These are phyloP conservation scores for Zygosaccharomyces sapae DNA, from an alignment of 1,139 yeast species.

Conservation along the genomic window DNA sequence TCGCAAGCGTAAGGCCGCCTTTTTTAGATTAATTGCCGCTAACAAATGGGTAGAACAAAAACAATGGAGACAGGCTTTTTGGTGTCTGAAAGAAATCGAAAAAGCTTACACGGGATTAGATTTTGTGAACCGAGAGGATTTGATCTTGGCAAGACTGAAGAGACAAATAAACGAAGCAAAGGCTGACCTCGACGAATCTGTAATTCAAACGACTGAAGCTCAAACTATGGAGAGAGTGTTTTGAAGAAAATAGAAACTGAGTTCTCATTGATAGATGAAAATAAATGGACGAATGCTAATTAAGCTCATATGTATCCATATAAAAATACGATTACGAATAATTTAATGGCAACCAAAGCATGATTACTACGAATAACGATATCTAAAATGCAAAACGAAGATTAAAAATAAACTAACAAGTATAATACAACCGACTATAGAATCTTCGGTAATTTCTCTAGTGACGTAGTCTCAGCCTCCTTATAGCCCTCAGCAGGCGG, in stretches of 20 bases:
- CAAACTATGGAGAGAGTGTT: slow-evolving; percentile 7
- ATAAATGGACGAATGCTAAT: neutral
- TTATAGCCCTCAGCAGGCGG: slow-evolving; percentile 56
- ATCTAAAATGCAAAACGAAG: slow-evolving; percentile 8
- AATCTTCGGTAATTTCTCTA: slow-evolving; percentile 48
- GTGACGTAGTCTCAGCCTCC: slow-evolving; percentile 59
- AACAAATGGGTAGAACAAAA: slow-evolving; percentile 56
- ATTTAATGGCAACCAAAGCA: neutral
- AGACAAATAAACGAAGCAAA: slow-evolving; percentile 11
- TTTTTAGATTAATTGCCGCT: slow-evolving; percentile 77
- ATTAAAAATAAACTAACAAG: slow-evolving; percentile 7
- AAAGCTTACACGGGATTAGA: slow-evolving; percentile 19
- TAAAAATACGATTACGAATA: neutral
- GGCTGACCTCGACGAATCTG: neutral
- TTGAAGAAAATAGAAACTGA: neutral
- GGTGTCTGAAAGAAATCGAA: slow-evolving; percentile 31
- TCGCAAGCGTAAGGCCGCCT: slow-evolving; percentile 65
- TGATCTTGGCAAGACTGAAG: slow-evolving; percentile 25
- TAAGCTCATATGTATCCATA: neutral
- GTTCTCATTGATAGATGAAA: no score
- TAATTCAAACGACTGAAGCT: slow-evolving; percentile 6
- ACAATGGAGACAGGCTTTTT: slow-evolving; percentile 32
- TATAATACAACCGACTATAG: slow-evolving; percentile 23
- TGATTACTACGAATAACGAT: no score
- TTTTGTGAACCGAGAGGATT: slow-evolving; percentile 23